Evolutionary conservation across 345 rosid genomes (phyloP), one percentile per base, ranked within the genome.

Genomic region (Anacardium occidentale): DNA sequence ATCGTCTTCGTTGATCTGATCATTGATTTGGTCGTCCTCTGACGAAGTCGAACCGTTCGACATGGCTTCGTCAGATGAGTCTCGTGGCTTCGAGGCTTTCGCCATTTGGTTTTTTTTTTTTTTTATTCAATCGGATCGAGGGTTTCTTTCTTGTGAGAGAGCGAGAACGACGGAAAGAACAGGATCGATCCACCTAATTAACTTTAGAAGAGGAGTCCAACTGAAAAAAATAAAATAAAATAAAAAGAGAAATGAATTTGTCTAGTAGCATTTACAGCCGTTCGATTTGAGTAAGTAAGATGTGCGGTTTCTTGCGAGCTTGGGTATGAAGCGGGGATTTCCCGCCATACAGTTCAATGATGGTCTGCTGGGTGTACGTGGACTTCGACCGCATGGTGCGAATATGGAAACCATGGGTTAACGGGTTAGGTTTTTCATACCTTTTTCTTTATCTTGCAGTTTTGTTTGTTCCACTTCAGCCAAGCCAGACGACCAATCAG

Each of bases 1-100:
- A 22, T 92, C 98, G 53, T 86, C 97, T 62, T 89, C 88, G 77
- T 83, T 80, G 78, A 82, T 72, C 82, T 85, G 91, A 47, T 89
- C 87, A 85, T 94, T 83, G 61, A 82, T 66, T 45, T 71, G 89
- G 79, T 90, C 93, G 75, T 85, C 92, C 68, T 83, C 89, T 1
- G 93, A 91, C 21, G 94, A 87, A 69, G 63, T 77, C 67, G 87
- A 85, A 10, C 78, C 87, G 72, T 84, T 78, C 29, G 96, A 86
- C 24, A 85, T 64, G 47, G 74, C 83, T 12, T 94, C 97, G 51
- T 90, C 93, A 60, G 97, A 91, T 18, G 94, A 91, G 25, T 73
- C 78, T 71, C 68, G 86, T 3, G 64, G 87, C 82, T 77, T 88
- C 32, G 32, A 29, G 32, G 32, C 2, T 29, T 3, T 29, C 71